Evolutionary conservation across 768 basidiomycete genomes (phyloP).

Genomic region (Boletus reticuloceps): DNA sequence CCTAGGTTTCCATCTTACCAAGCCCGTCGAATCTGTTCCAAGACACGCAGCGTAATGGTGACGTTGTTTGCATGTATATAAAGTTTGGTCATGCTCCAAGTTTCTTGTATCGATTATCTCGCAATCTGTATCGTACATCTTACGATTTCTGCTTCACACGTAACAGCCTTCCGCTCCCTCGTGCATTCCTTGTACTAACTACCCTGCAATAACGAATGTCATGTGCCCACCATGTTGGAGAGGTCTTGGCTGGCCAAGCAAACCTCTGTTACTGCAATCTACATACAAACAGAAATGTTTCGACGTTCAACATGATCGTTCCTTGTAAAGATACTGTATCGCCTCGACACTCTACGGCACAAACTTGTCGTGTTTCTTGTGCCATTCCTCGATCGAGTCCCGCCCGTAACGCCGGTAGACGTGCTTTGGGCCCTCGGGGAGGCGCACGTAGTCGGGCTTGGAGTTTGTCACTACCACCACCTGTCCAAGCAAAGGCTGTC

Average conservation of each 20-base stretch:
- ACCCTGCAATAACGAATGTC: background rate
- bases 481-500: constrained; percentile 21
- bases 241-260: background rate
- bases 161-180: constrained; percentile 8
- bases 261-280: too few relatives aligned
- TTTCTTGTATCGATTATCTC: constrained; percentile 1
- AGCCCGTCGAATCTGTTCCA: constrained; percentile 56
- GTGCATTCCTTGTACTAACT: constrained; percentile 3
- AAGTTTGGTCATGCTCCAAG: background rate
- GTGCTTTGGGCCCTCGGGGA: constrained; percentile 58
- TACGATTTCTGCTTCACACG: background rate
- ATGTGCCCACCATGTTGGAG: background rate
- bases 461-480: constrained; percentile 46
- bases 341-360: constrained; percentile 11
- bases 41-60: constrained; percentile 34
- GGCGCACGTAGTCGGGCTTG: constrained; percentile 58
- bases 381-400: constrained; percentile 57
- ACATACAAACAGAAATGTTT: too few relatives aligned
- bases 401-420: constrained; percentile 43
- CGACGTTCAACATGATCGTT: too few relatives aligned
- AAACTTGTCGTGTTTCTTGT: constrained; percentile 49
- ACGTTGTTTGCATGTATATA: background rate
- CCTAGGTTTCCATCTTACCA: constrained; percentile 55
- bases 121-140: background rate
- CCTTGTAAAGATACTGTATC: too few relatives aligned